A percentile compares a stretch with the other conserved stretches of the same genome.
Conservation (phyloP, 805 yeast species). For the Ogataea paraovalis region DNA sequence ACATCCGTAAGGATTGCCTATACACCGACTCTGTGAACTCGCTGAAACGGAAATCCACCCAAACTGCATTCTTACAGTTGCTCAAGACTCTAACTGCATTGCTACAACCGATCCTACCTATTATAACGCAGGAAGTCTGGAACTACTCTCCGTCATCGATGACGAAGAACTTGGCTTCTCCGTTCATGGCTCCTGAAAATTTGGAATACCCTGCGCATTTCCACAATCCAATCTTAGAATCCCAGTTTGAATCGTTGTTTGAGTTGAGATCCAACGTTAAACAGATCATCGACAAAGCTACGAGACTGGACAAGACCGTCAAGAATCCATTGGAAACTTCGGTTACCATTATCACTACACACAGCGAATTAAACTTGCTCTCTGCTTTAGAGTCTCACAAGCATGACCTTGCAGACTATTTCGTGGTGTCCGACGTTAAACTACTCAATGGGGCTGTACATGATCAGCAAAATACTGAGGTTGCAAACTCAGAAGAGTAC, state of each 20-base stretch:
- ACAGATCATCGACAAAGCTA: slow-evolving; percentile 51
- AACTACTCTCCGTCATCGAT: slow-evolving; percentile 40
- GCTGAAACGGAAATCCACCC: slow-evolving; percentile 49
- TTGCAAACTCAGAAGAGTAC: not conserved
- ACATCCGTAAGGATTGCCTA: slow-evolving; percentile 76
- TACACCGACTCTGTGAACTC: slow-evolving; percentile 61
- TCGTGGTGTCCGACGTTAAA: slow-evolving; percentile 61
- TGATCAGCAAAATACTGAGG: no score
- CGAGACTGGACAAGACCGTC: slow-evolving; percentile 46
- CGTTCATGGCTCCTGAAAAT: slow-evolving; percentile 39
- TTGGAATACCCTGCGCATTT: slow-evolving; percentile 38
- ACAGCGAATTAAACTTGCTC: not conserved
- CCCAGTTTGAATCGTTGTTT: slow-evolving; percentile 45
- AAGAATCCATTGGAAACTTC: slow-evolving; percentile 59
- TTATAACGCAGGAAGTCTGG: slow-evolving; percentile 89
- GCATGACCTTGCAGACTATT: slow-evolving; percentile 50
- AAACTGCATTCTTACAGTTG: slow-evolving; percentile 61
- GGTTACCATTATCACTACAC: slow-evolving; percentile 33
- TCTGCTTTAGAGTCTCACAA: slow-evolving; percentile 25
- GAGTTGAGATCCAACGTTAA: slow-evolving; percentile 46
- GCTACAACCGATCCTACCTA: slow-evolving; percentile 78
- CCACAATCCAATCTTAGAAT: slow-evolving; percentile 33
- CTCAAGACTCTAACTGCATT: slow-evolving; percentile 60
- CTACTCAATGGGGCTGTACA: slow-evolving; percentile 20
- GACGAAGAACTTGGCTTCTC: slow-evolving; percentile 33